Evolutionary conservation across 306 rosid species (phyloP), one percentile per base, ranked within the genome.

Genomic region (Glycine soja): DNA sequence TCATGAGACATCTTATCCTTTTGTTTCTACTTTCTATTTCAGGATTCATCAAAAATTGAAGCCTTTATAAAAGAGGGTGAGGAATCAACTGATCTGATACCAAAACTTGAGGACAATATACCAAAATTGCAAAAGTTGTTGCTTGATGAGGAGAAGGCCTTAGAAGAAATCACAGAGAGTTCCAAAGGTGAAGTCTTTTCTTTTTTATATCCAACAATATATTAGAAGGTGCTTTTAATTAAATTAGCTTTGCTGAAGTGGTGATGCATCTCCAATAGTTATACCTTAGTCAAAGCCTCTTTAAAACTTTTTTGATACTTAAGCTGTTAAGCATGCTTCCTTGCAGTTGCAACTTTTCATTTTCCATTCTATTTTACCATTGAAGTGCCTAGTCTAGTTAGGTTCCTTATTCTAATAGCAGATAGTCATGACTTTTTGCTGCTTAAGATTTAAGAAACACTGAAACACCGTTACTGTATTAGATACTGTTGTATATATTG

Each of bases 91-190:
- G 78, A 85, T 72, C 38, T 91, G 87, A 91, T 95, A 82, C 99
- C 99, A 0, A 85, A 89, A 79, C 93, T 91, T 79, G 98, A 93
- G 87, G 91, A 86, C 48, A 86, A 75, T 58, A 84, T 93, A 74
- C 98, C 99, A 12, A 82, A 88, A 80, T 74, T 89, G 81, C 99
- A 95, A 83, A 90, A 93, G 30, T 67, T 80, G 84, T 91, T 95
- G 80, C 77, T 85, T 12, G 91, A 95, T 38, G 97, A 93, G 84
- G 98, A 95, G 74, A 93, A 83, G 79, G 56, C 89, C 81, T 84
- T 95, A 57, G 99, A 95, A 84, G 99, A 89, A 78, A 86, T 93
- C 79, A 87, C 85, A 62, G 98, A 93, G 79, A 87, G 79, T 53
- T 89, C 97, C 48, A 93, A 91, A 89, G 99, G 98, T 93, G 58